These are phyloP conservation scores for Scheffersomyces titani DNA, from an alignment of 1,139 yeast genomes.

Conservation along the genomic window DNA sequence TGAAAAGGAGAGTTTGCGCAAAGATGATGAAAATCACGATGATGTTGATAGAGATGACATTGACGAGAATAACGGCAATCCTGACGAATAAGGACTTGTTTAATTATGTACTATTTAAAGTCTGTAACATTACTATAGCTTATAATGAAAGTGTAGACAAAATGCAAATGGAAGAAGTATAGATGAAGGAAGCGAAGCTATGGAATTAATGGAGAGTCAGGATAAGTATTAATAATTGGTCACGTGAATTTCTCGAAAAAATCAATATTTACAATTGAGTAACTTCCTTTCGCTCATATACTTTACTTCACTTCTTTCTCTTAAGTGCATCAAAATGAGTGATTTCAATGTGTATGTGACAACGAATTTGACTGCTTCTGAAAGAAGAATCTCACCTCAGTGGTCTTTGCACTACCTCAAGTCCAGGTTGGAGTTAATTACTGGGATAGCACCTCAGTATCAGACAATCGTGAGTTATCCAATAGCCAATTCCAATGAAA, in stretches of 20 bases:
- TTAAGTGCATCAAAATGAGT: conserved; percentile 22
- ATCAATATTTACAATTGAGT: neutral
- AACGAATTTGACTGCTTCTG: conserved; percentile 69
- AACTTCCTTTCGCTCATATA: neutral
- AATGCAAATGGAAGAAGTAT: neutral
- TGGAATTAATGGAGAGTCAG: neutral
- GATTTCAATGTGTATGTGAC: conserved; percentile 62
- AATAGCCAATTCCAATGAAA: conserved; percentile 40
- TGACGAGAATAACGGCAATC: neutral
- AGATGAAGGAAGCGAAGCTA: neutral
- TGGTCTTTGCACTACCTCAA: conserved; percentile 65
- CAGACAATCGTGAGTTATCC: conserved; percentile 59
- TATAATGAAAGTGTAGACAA: neutral
- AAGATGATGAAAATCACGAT: neutral
- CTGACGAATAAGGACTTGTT: neutral
- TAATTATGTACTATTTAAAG: neutral
- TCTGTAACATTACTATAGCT: neutral
- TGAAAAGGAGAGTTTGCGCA: conserved; percentile 11
- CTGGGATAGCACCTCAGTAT: conserved; percentile 70
- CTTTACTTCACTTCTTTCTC: neutral
- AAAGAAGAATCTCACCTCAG: conserved; percentile 62
- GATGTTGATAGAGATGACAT: neutral
- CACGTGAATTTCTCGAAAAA: neutral
- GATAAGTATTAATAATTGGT: neutral
- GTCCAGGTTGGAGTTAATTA: conserved; percentile 62